Base-by-base conservation (phyloP, 2,329 filamentous ascomycete genomes). In the Ciborinia camelliae region DNA sequence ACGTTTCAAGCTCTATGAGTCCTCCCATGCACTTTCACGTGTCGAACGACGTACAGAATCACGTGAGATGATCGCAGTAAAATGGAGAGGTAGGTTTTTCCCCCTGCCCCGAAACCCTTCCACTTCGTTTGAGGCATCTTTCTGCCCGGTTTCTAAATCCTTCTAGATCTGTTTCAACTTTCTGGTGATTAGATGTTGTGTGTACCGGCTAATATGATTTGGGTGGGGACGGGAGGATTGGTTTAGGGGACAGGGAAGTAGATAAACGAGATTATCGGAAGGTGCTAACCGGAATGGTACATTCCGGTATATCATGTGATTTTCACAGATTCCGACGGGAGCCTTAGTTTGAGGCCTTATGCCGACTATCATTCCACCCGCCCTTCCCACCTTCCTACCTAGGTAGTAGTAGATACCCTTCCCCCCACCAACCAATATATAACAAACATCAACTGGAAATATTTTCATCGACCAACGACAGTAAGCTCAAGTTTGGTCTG, bases 151-250 rank as follows among this genome's bases (percentile, higher is more conserved):
- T 55, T 63, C 28, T 30, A 57, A 48, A 57, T 48, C 61, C 61
- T 63, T 57, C 32, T 57, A 57, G 51, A 48, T 63, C 61, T 57
- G 41, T 32, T 41, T 32, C 39, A 63, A 39, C 30, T 28, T 32
- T 47, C 39, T 41, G 51, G n/a, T 63, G 37, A 23, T 57, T 51
- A 63, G 41, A 57, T 51, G 30, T 39, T n/a, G 41, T 18, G 15
- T 32, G 54, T 58, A 26, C 41, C 41, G 54, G 54, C 54, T 45
- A 45, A 32, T 32, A 28, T 35, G 30, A 52, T 48, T 3, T 54
- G 28, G 23, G 18, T 26, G 39, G n/a, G 28, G 23, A 18, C n/a
- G 39, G n/a, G 10, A 20, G 18, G 23, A 35, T 57, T 23, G 20
- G 28, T 35, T 43, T 28, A 58, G 35, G 23, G 28, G 35, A 41